Conservation (phyloP, 371 early-diverging fungal genomes). For the Conidiobolus incongruus region DNA sequence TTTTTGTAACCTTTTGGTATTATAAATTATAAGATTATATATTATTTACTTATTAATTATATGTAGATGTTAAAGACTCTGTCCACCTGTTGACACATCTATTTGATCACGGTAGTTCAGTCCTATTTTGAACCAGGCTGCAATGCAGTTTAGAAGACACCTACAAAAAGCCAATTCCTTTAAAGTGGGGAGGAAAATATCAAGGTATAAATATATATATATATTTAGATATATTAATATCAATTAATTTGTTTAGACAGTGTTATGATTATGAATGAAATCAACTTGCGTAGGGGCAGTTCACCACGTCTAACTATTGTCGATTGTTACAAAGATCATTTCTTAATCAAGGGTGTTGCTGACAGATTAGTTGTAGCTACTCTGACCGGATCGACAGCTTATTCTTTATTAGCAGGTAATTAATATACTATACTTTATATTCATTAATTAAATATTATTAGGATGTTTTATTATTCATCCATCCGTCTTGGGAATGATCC, state of each 20-base stretch:
- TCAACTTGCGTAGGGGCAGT: slow-evolving; percentile 66
- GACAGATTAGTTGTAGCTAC: slow-evolving; percentile 60
- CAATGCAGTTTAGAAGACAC: slow-evolving; percentile 31
- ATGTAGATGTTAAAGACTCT: slow-evolving; percentile 35
- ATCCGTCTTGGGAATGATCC: slow-evolving; percentile 54
- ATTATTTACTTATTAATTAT: too few species aligned
- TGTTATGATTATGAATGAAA: slow-evolving; percentile 63
- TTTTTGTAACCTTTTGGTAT: slow-evolving; percentile 67
- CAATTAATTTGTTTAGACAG: neutral
- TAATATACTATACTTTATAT: neutral
- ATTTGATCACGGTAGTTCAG: slow-evolving; percentile 26
- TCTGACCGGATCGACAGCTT: slow-evolving; percentile 90
- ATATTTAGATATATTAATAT: neutral
- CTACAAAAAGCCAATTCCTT: slow-evolving; percentile 19
- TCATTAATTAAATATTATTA: neutral
- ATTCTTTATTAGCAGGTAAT: slow-evolving; percentile 62
- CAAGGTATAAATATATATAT: neutral
- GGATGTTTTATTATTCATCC: slow-evolving; percentile 90
- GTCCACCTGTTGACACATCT: slow-evolving; percentile 26
- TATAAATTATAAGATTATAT: neutral
- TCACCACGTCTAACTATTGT: slow-evolving; percentile 60
- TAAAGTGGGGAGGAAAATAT: neutral
- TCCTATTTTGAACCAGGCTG: slow-evolving; percentile 55
- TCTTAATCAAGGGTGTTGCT: slow-evolving; percentile 70
- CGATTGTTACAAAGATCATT: slow-evolving; percentile 47